A percentile compares a stretch with the other conserved stretches of the same genome.
These are phyloP conservation scores for Marchantia paleacea DNA, from an alignment of 225 moss, liverwort and hornwort genomes.

Conservation along the genomic window DNA sequence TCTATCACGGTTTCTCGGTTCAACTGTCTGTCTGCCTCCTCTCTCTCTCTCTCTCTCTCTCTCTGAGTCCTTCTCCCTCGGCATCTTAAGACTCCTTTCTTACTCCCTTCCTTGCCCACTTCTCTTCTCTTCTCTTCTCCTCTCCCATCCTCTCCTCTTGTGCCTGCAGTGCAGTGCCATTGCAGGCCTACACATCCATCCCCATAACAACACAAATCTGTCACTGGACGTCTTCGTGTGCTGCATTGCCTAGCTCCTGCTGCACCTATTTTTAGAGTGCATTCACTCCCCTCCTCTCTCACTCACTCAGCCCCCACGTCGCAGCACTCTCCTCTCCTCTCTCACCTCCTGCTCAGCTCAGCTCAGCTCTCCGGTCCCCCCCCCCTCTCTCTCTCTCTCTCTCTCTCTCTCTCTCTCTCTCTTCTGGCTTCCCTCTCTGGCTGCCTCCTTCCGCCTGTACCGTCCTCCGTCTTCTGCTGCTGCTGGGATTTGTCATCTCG, in stretches of 20 bases:
- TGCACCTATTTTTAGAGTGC: background rate
- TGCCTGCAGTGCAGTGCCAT: background rate
- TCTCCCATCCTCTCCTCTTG: background rate
- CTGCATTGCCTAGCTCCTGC: slow-evolving; percentile 2
- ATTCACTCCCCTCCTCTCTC: background rate
- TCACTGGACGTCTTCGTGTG: background rate
- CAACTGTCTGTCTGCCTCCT: background rate
- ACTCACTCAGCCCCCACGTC: background rate
- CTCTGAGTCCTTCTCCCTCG: too few relatives aligned
- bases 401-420: background rate
- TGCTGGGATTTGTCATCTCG: background rate
- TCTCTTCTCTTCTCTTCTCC: background rate
- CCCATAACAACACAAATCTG: background rate
- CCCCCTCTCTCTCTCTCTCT: background rate
- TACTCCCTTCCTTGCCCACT: too few relatives aligned
- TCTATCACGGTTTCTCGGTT: background rate
- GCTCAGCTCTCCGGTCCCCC: too few relatives aligned
- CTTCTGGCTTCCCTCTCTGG: background rate
- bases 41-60: too few relatives aligned
- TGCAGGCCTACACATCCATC: slow-evolving; percentile 4
- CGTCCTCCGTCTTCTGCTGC: background rate
- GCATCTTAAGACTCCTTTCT: too few relatives aligned
- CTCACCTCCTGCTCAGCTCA: background rate
- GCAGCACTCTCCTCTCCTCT: background rate
- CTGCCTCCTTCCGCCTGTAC: slow-evolving; percentile 2